Conservation (phyloP, 805 yeast species). For the baker's yeast (Saccharomyces cerevisiae) region DNA sequence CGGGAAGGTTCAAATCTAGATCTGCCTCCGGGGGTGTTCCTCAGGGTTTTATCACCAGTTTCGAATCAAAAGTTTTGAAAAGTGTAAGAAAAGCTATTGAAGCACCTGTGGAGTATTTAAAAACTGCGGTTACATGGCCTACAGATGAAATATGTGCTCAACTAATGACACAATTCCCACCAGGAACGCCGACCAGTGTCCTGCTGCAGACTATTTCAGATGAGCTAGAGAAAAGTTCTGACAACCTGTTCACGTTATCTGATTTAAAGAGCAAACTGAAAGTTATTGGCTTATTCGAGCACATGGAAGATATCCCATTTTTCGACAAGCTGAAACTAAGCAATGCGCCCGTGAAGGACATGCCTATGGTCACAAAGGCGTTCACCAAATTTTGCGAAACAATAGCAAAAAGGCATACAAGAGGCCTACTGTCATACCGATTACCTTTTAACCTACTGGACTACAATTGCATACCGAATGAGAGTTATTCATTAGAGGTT, state of each 20-base stretch:
- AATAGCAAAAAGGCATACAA: slow-evolving; percentile 47
- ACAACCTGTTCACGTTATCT: slow-evolving; percentile 21
- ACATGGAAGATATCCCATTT: slow-evolving; percentile 37
- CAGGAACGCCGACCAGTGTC: slow-evolving; percentile 37
- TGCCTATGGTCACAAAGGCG: slow-evolving; percentile 34
- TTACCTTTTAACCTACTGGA: slow-evolving; percentile 27
- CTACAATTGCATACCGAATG: slow-evolving; percentile 19
- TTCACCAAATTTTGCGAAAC: slow-evolving; percentile 42
- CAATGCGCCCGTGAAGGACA: slow-evolving; percentile 53
- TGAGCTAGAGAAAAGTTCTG: slow-evolving; percentile 14
- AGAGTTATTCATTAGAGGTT: slow-evolving; percentile 20
- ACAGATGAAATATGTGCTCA: slow-evolving; percentile 60
- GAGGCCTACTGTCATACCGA: slow-evolving; percentile 46
- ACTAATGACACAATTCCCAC: slow-evolving; percentile 54
- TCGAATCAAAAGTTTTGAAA: slow-evolving; percentile 36
- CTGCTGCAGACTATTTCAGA: slow-evolving; percentile 42
- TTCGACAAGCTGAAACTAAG: slow-evolving; percentile 50
- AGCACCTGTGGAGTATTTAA: slow-evolving; percentile 43
- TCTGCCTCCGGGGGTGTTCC: slow-evolving; percentile 12
- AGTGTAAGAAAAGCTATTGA: slow-evolving; percentile 42
- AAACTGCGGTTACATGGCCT: slow-evolving; percentile 73
- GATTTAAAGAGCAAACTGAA: slow-evolving; percentile 30
- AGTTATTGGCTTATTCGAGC: slow-evolving; percentile 39
- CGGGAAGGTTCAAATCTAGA: slow-evolving; percentile 60
- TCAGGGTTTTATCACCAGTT: slow-evolving; percentile 49